Conservation (phyloP, 805 yeast species). For the Kurtzmaniella fragi region DNA sequence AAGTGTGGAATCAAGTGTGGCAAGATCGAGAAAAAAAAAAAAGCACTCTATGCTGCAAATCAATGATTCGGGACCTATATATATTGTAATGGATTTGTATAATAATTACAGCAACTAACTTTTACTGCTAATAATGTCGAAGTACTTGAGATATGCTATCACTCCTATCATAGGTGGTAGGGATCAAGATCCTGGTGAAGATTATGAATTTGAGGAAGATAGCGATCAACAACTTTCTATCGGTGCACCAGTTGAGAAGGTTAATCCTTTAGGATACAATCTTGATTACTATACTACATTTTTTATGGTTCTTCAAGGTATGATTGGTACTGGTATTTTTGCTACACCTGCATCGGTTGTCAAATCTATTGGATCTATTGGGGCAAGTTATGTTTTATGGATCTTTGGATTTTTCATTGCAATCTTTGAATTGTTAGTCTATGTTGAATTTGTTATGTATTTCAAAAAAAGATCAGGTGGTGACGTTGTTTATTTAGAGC, state of each 20-base stretch:
- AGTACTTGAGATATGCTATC: slow-evolving; percentile 1
- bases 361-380: slow-evolving; percentile 39
- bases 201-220: slow-evolving; percentile 2
- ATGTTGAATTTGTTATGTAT: slow-evolving; percentile 39
- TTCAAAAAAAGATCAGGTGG: slow-evolving; percentile 32
- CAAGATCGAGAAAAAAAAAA: too few species aligned
- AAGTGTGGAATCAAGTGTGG: too few species aligned
- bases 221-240: slow-evolving; percentile 13
- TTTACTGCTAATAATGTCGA: background rate
- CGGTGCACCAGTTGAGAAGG: slow-evolving; percentile 40
- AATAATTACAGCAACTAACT: too few species aligned
- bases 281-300: slow-evolving; percentile 53
- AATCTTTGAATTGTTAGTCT: slow-evolving; percentile 29
- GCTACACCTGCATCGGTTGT: slow-evolving; percentile 62
- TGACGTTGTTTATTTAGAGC: slow-evolving; percentile 35
- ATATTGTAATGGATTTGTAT: too few species aligned
- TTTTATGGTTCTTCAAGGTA: slow-evolving; percentile 60
- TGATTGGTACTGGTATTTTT: slow-evolving; percentile 75
- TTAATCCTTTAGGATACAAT: slow-evolving; percentile 34
- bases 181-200: slow-evolving; percentile 3
- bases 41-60: too few species aligned
- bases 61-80: too few species aligned
- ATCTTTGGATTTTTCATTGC: slow-evolving; percentile 35
- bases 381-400: slow-evolving; percentile 43
- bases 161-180: slow-evolving; percentile 6